These are phyloP conservation scores for Hygrophila difformis DNA, from an alignment of 257 asterid species.

Conservation along the genomic window DNA sequence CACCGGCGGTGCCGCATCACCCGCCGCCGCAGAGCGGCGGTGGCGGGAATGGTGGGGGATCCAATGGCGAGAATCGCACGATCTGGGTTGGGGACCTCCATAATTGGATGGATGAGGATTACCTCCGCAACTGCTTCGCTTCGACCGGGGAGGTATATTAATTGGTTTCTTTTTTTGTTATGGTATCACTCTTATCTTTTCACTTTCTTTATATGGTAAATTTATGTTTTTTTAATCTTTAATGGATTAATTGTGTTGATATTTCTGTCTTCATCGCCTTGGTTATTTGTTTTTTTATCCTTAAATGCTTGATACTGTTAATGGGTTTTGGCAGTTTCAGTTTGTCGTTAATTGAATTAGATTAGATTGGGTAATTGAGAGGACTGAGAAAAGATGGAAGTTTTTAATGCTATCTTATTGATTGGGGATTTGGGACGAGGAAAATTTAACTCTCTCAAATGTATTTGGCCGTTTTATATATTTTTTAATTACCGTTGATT, in stretches of 20 bases:
- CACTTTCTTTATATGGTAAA: too few species aligned
- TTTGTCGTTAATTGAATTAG: too few species aligned
- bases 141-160: slow-evolving; percentile 67
- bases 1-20: slow-evolving; percentile 22
- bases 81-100: slow-evolving; percentile 97
- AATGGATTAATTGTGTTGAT: too few species aligned
- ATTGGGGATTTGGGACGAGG: too few species aligned
- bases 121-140: slow-evolving; percentile 86
- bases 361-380: too few species aligned
- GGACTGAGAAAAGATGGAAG: too few species aligned
- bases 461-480: too few species aligned
- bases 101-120: slow-evolving; percentile 97
- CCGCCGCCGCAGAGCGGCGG: slow-evolving; percentile 35
- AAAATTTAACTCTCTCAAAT: too few species aligned
- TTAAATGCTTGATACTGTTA: not conserved
- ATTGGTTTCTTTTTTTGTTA: not conserved
- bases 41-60: slow-evolving; percentile 41
- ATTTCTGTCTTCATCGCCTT: too few species aligned
- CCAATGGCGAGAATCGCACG: slow-evolving; percentile 76
- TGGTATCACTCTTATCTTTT: not conserved
- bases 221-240: too few species aligned
- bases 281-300: not conserved
- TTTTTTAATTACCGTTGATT: too few species aligned
- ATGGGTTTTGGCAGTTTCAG: not conserved
- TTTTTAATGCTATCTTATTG: too few species aligned